phyloP scores from a whole-genome alignment of 129 eudicot genomes.

The Saposhnikovia divaricata region DNA sequence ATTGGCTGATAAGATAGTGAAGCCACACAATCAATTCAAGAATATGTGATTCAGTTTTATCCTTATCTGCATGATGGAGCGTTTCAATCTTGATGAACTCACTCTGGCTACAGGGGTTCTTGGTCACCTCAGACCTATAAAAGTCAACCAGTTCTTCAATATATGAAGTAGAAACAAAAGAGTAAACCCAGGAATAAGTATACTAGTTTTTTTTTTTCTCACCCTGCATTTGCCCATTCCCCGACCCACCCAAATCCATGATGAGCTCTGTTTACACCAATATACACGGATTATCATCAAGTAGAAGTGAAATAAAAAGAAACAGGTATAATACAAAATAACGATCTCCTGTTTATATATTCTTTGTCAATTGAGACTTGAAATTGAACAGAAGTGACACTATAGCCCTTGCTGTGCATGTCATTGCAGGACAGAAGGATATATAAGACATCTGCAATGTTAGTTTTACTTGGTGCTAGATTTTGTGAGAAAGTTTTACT shows the following conservation, averaged over 20 bases:
- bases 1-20: conserved; percentile 75
- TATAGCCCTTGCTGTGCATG: not conserved
- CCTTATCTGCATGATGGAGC: conserved; percentile 83
- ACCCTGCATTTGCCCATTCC: conserved; percentile 99
- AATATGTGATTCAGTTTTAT: conserved; percentile 72
- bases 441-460: not conserved
- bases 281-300: conserved; percentile 15
- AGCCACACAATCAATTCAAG: conserved; percentile 85
- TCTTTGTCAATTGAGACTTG: not conserved
- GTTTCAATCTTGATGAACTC: conserved; percentile 82
- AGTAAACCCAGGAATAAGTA: conserved; percentile 8
- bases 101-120: conserved; percentile 52
- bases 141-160: conserved; percentile 1
- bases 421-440: not conserved
- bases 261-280: conserved; percentile 63
- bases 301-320: conserved; percentile 1
- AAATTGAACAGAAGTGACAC: not conserved
- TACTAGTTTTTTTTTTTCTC: conserved; percentile 5
- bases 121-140: conserved; percentile 62
- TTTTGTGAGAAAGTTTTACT: conserved; percentile 36
- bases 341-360: not conserved
- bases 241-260: conserved; percentile 99
- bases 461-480: not conserved
- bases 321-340: not conserved
- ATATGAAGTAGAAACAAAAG: conserved; percentile 5